Evolutionary conservation across 2,329 filamentous ascomycete genomes (phyloP), one percentile per base, ranked within the genome.

Genomic region (Diaporthe ilicicola): DNA sequence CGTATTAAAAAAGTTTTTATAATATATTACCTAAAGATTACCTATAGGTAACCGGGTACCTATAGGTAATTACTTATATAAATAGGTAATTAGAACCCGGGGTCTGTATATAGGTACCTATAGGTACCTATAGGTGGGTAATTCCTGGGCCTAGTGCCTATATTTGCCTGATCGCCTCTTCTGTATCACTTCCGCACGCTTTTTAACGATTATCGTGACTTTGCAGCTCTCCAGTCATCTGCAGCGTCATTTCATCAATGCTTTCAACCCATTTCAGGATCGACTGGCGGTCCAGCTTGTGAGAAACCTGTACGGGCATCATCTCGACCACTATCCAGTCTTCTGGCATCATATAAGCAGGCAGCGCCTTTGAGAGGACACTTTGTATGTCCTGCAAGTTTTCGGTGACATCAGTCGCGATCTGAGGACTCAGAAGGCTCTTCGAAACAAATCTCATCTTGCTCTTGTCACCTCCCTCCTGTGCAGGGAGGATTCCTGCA

Each of bases 321-420:
- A 2, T 29, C 48, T 51, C 48, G 4, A 51, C 10, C 2, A 51
- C 24, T 29, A 51, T 12, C 48, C 24, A 51, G 48, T 51, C 48
- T 22, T 29, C 48, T 3, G 48, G 48, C 24, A 51, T 51, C 48
- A 51, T 51, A 8, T 50, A 51, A 10, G 46, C 42, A 22, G 32
- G 37, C 22, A 44, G 32, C 19, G 9, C 3, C 7, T 79, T 74
- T 0, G 84, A 83, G 12, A 88, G 78, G n/a, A 81, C 81, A 17
- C 79, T 78, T 13, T 81, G 80, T 51, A 17, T 29, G 10, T 29
- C 17, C 24, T 51, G n/a, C 10, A 51, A 24, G 24, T 24, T 51
- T 29, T 51, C 24, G 6, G 22, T 29, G 2, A 51, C 24, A 13
- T 51, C 24, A 17, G 3, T 17, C 24, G 48, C 24, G 12, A 29